Percentiles rank a stretch among this genome's conserved stretches.
phyloP scores from a whole-genome alignment of 176 grass and related monocot genomes.

The Aegilops umbellulata region DNA sequence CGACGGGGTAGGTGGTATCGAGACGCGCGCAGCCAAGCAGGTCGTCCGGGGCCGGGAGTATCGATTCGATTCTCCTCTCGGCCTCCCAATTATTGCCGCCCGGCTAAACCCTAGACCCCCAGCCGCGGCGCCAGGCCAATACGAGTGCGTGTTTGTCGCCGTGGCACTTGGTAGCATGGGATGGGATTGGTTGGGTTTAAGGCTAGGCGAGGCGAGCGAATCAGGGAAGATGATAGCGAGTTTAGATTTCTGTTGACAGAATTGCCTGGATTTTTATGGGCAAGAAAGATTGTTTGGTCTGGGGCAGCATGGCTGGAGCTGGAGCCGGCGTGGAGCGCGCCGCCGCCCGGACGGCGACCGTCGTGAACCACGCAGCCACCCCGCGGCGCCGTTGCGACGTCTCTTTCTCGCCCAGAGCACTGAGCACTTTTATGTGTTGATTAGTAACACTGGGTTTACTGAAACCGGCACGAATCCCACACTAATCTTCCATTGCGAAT shows the following conservation, averaged over 20 bases:
- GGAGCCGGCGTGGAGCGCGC: constrained; percentile 29
- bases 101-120: constrained; percentile 36
- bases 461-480: background rate
- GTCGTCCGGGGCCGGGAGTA: constrained; percentile 4
- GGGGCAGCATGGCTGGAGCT: background rate
- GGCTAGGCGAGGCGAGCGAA: background rate
- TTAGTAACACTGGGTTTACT: background rate
- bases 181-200: background rate
- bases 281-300: background rate
- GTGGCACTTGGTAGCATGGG: background rate
- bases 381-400: background rate
- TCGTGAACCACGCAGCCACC: constrained; percentile 36
- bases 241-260: background rate
- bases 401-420: background rate
- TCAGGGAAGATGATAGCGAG: background rate
- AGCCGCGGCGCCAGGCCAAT: background rate
- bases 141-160: background rate
- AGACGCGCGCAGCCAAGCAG: background rate
- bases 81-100: background rate
- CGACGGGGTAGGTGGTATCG: constrained; percentile 19
- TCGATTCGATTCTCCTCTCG: background rate
- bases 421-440: background rate
- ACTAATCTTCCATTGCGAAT: background rate
- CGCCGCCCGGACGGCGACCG: background rate
- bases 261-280: background rate